Evolutionary conservation across 2,329 filamentous ascomycete genomes (phyloP).

Genomic region (Magnaporthales sp.): DNA sequence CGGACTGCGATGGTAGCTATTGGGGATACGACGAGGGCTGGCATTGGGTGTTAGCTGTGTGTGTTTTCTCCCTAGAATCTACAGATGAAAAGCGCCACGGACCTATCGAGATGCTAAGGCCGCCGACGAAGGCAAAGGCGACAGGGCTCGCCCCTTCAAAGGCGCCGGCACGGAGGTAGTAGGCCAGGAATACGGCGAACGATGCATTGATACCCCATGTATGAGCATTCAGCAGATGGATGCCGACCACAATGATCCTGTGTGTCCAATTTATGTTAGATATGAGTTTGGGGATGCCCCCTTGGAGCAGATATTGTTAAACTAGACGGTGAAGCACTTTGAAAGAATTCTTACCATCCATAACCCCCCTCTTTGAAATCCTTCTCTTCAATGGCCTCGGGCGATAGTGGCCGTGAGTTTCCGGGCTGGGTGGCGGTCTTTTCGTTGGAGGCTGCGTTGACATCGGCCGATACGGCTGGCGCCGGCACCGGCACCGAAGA

Average conservation of each 20-base stretch:
- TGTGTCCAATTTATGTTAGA: neutral
- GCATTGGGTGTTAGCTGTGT: neutral
- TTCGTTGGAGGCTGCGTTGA: neutral
- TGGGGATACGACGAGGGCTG: conserved; percentile 60
- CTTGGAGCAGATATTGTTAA: neutral
- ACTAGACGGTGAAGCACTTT: neutral
- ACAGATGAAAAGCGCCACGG: conserved; percentile 7
- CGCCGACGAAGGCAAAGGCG: conserved; percentile 71
- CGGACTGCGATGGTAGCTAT: conserved; percentile 54
- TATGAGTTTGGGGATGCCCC: neutral
- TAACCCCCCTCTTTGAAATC: conserved; percentile 48
- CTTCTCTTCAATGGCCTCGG: conserved; percentile 4
- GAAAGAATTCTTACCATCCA: conserved; percentile 38
- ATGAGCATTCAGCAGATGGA: conserved; percentile 55
- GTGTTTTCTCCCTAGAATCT: neutral
- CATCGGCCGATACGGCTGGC: neutral
- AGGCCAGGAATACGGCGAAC: conserved; percentile 49
- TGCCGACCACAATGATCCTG: conserved; percentile 44
- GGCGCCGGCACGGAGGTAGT: conserved; percentile 46
- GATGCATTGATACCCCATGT: conserved; percentile 69
- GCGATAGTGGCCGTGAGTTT: neutral
- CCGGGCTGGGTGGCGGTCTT: neutral
- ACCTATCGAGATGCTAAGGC: conserved; percentile 52
- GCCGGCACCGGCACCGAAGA: neutral
- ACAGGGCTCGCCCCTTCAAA: conserved; percentile 57